A percentile compares a stretch with the other conserved stretches of the same genome.
Conservation (phyloP, 768 basidiomycete genomes). For the Wakefieldia striispora region DNA sequence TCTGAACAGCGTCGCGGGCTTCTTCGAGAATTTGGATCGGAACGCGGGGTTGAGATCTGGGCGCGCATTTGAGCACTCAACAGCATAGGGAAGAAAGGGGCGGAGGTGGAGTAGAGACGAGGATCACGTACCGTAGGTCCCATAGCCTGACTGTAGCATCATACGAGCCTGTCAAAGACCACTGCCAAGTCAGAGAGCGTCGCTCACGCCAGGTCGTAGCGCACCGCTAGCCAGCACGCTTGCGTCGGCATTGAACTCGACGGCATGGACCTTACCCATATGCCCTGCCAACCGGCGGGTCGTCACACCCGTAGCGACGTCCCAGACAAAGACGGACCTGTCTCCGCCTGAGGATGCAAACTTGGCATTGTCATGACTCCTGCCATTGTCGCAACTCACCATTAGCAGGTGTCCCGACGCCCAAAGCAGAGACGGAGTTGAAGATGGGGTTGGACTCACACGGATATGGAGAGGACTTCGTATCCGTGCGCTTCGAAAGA, state of each 20-base stretch:
- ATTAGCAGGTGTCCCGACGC: neutral
- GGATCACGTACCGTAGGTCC: slow-evolving; percentile 72
- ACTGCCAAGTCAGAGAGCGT: neutral
- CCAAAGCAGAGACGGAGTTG: neutral
- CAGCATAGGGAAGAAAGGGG: neutral
- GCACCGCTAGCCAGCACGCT: slow-evolving; percentile 85
- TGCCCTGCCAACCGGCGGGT: slow-evolving; percentile 84
- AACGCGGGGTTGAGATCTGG: slow-evolving; percentile 70
- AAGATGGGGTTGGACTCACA: slow-evolving; percentile 51
- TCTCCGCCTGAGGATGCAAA: slow-evolving; percentile 96
- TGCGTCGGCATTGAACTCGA: slow-evolving; percentile 88
- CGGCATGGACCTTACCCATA: slow-evolving; percentile 84
- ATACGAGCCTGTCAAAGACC: slow-evolving; percentile 66
- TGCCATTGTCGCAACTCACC: slow-evolving; percentile 36
- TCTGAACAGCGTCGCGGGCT: slow-evolving; percentile 83
- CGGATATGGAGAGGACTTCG: slow-evolving; percentile 86
- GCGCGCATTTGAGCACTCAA: neutral
- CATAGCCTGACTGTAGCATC: slow-evolving; percentile 89
- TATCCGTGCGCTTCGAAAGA: slow-evolving; percentile 90
- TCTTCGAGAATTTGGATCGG: slow-evolving; percentile 92
- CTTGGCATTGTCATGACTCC: slow-evolving; percentile 89
- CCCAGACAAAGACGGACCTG: slow-evolving; percentile 92
- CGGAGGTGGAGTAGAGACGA: too few species aligned
- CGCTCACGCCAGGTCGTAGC: slow-evolving; percentile 17
- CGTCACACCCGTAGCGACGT: slow-evolving; percentile 85